Conservation (phyloP, 352 stramenopile species). For the Aphanomyces stellatus region DNA sequence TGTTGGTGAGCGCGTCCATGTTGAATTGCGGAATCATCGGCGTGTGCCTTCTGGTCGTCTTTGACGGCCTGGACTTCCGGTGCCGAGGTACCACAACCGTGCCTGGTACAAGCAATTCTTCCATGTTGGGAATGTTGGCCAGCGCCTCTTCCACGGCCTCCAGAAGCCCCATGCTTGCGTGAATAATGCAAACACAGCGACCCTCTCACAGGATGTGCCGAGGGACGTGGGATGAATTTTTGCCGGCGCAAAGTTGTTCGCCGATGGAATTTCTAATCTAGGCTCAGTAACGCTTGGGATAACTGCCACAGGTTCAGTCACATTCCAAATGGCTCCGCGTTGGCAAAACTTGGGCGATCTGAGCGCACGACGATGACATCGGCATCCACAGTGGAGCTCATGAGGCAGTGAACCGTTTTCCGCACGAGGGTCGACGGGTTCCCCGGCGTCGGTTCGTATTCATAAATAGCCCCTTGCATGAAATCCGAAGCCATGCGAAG, state of each 20-base stretch:
- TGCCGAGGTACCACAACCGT: not conserved
- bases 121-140: not conserved
- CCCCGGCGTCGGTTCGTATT: not conserved
- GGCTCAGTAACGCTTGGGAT: not conserved
- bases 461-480: conserved; percentile 12
- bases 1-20: too few species aligned
- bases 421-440: not conserved
- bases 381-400: not conserved
- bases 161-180: not conserved
- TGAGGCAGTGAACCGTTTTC: conserved; percentile 4
- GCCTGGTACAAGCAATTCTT: not conserved
- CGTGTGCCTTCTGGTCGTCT: too few species aligned
- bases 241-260: too few species aligned
- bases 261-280: too few species aligned
- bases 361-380: not conserved
- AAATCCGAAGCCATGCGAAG: not conserved
- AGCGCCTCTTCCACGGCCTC: not conserved
- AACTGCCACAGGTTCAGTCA: not conserved
- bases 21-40: too few species aligned
- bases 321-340: conserved; percentile 2
- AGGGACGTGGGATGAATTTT: too few species aligned
- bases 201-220: too few species aligned
- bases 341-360: not conserved
- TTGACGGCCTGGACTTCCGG: too few species aligned
- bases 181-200: too few species aligned